Evolutionary conservation across 176 grass and related monocot genomes (phyloP), one percentile per base, ranked within the genome.

Genomic region (Tuctoria greenei): DNA sequence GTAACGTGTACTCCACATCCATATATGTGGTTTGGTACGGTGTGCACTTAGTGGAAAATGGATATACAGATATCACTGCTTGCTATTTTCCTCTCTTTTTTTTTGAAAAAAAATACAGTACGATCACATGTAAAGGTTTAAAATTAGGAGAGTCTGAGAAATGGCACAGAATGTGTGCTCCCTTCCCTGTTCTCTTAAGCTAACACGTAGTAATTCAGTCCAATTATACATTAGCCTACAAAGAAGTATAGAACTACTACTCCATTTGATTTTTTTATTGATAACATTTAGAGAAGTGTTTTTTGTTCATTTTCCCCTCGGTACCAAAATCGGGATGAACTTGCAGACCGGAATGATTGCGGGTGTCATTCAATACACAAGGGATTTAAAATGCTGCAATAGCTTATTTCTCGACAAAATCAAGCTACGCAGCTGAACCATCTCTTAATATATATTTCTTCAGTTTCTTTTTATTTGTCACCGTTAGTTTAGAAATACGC

Each of bases 21-120:
- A 43, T 11, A 2, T 43, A 47, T 75, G 73, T 75, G 57, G 73
- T 75, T n/a, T 54, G 45, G 28, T n/a, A n/a, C n/a, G n/a, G n/a
- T 37, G 7, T 71, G 46, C 46, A 35, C 4, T 51, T 51, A 71
- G 24, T 18, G 4, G 1, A n/a, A 4, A 60, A 24, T 46, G 16
- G 43, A 2, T 16, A n/a, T 59, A 38, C 6, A 44, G n/a, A 43
- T 15, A 43, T 41, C 37, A 41, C 9, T 38, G 37, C 27, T 5
- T 71, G 14, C 46, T 49, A 17, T 49, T 15, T 49, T 49, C 15
- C 15, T 50, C 17, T n/a, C n/a, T n/a, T n/a, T n/a, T n/a, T 31
- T 31, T 31, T 31, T 31, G 2, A 2, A 3, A 31, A 31, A 31
- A 31, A 31, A 31, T 31, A 31, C 31, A 31, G 31, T 31, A 31